Evolutionary conservation across 768 basidiomycete species (phyloP).

Genomic region (Lyophyllum atratum): DNA sequence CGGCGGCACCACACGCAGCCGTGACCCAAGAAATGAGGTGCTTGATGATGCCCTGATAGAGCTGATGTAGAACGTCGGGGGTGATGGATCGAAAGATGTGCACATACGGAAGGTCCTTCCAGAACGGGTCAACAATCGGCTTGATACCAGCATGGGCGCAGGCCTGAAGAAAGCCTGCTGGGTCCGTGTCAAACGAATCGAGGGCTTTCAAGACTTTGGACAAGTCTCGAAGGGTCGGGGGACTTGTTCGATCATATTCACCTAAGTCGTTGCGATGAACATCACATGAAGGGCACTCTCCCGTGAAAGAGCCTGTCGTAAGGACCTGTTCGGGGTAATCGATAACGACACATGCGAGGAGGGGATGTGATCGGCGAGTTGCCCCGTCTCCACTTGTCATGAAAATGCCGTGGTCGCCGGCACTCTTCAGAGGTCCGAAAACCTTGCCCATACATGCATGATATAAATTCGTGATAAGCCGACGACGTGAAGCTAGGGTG

Average conservation of each 20-base stretch:
- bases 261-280: slow-evolving; percentile 21
- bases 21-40: slow-evolving; percentile 33
- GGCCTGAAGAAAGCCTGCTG: slow-evolving; percentile 12
- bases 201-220: not conserved
- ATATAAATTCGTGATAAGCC: slow-evolving; percentile 30
- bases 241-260: slow-evolving; percentile 3
- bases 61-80: slow-evolving; percentile 36
- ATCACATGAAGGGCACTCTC: slow-evolving; percentile 15
- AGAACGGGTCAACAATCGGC: slow-evolving; percentile 24
- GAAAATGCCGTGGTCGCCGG: slow-evolving; percentile 22
- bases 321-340: slow-evolving; percentile 50
- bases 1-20: slow-evolving; percentile 20
- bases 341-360: slow-evolving; percentile 35
- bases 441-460: slow-evolving; percentile 34
- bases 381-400: slow-evolving; percentile 35
- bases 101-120: slow-evolving; percentile 28
- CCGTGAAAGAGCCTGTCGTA: slow-evolving; percentile 24
- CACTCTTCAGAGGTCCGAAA: slow-evolving; percentile 26
- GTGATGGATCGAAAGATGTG: slow-evolving; percentile 27
- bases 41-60: slow-evolving; percentile 35
- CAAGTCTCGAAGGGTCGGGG: slow-evolving; percentile 2
- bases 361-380: slow-evolving; percentile 29
- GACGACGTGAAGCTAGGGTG: slow-evolving; percentile 23
- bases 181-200: not conserved
- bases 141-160: slow-evolving; percentile 26